Evolutionary conservation across 2,329 filamentous ascomycete genomes (phyloP), one percentile per base, ranked within the genome.

Genomic region (Fusarium sp.): DNA sequence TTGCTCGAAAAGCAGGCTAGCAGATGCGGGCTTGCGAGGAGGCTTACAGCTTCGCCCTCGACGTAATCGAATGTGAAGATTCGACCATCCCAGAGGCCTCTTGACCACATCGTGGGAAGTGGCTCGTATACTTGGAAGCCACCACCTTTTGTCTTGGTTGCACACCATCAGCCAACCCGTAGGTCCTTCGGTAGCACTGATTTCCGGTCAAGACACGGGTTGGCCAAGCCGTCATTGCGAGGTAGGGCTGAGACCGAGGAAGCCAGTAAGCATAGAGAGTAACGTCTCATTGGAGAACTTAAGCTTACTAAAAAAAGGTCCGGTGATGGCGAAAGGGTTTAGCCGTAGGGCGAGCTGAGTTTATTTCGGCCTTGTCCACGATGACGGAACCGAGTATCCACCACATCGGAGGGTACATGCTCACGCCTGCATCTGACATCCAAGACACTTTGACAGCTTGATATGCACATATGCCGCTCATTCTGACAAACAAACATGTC

Each of bases 401-500:
- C 54, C 20, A 14, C 20, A 16, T 20, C 31, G 20, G 35, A 39
- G 35, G 33, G n/a, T 35, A 37, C 33, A 29, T 50, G 22, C 45
- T 22, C 45, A 52, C 18, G 48, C 29, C 48, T 31, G 9, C 54
- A 58, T 58, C 54, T 58, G 54, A 58, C 33, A 24, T 39, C 16
- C 31, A 37, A 37, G 54, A 24, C 54, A 58, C 33, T 58, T 24
- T 58, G 35, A 39, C 54, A 58, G 33, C 54, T 35, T 58, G 52
- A 56, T 58, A 58, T 58, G 35, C 54, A 29, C 35, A 24, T 18
- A 37, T 58, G 35, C 22, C 16, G 48, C 67, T 31, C 57, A 33
- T 56, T 39, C 27, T 72, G 67, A 54, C 31, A 22, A n/a, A 29
- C 20, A 45, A 8, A 18, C 37, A 50, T 18, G 67, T 72, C 14